These are phyloP conservation scores for Salix koriyanagi DNA, from an alignment of 345 rosid species.

Conservation along the genomic window DNA sequence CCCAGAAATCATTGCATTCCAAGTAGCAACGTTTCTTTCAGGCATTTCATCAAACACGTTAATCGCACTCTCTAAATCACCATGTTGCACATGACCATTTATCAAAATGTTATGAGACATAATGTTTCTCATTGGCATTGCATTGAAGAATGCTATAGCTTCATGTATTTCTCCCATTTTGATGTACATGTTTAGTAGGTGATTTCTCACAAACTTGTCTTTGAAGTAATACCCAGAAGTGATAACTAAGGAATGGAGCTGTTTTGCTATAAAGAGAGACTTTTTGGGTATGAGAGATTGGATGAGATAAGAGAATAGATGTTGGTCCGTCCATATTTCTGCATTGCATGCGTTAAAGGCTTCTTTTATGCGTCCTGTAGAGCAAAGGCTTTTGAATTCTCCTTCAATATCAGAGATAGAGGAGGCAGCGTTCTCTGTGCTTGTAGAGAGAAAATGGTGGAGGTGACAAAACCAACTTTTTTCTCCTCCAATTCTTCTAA, in stretches of 20 bases:
- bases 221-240: conserved; percentile 54
- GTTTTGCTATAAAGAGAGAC: conserved; percentile 39
- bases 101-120: conserved; percentile 82
- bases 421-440: conserved; percentile 7
- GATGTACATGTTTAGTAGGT: conserved; percentile 67
- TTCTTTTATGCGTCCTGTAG: conserved; percentile 48
- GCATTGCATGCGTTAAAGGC: conserved; percentile 45
- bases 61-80: conserved; percentile 46
- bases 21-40: conserved; percentile 54
- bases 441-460: conserved; percentile 25
- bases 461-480: no score
- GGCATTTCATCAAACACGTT: conserved; percentile 66
- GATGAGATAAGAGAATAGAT: conserved; percentile 51
- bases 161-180: conserved; percentile 50
- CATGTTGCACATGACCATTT: conserved; percentile 37
- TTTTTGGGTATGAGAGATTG: conserved; percentile 41
- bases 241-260: conserved; percentile 62
- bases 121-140: conserved; percentile 48
- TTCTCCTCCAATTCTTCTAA: no score
- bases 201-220: conserved; percentile 63
- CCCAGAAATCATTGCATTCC: conserved; percentile 68
- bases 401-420: background rate
- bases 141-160: conserved; percentile 40
- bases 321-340: conserved; percentile 56
- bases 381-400: conserved; percentile 46